A percentile compares a stretch with the other conserved stretches of the same genome.
Conservation (phyloP, 345 rosid species). For the Gossypium longicalyx region DNA sequence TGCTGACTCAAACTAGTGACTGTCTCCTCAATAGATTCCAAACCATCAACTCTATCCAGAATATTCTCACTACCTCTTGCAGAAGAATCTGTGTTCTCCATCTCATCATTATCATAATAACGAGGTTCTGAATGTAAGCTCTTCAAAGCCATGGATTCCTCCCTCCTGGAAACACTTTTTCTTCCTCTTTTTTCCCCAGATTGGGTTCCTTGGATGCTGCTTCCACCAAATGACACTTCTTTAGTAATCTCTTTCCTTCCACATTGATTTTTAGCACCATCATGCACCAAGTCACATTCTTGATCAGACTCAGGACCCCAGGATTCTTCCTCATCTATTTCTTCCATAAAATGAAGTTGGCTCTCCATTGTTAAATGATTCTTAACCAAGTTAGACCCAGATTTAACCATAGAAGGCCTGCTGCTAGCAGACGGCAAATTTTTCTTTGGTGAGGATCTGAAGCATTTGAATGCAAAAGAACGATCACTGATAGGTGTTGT, state of each 20-base stretch:
- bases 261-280: conserved; percentile 25
- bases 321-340: conserved; percentile 33
- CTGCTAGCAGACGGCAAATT: conserved; percentile 25
- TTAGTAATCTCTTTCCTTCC: conserved; percentile 33
- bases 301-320: conserved; percentile 42
- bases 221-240: conserved; percentile 26
- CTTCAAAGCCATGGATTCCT: conserved; percentile 1
- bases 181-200: conserved; percentile 20
- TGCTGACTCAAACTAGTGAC: conserved; percentile 28
- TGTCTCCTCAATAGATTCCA: conserved; percentile 29
- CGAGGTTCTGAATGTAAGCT: conserved; percentile 18
- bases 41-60: conserved; percentile 20
- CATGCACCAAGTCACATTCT: conserved; percentile 33
- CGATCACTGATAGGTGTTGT: conserved; percentile 17
- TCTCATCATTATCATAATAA: conserved; percentile 18
- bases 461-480: conserved; percentile 27
- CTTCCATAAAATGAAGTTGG: conserved; percentile 17
- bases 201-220: conserved; percentile 9
- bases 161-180: conserved; percentile 15
- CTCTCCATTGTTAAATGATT: conserved; percentile 19
- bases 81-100: conserved; percentile 28
- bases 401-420: conserved; percentile 28
- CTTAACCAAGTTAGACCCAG: conserved; percentile 25
- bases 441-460: conserved; percentile 37
- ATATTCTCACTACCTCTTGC: conserved; percentile 19